Base-by-base conservation (phyloP, 306 rosid species). In the Fagus crenata region DNA sequence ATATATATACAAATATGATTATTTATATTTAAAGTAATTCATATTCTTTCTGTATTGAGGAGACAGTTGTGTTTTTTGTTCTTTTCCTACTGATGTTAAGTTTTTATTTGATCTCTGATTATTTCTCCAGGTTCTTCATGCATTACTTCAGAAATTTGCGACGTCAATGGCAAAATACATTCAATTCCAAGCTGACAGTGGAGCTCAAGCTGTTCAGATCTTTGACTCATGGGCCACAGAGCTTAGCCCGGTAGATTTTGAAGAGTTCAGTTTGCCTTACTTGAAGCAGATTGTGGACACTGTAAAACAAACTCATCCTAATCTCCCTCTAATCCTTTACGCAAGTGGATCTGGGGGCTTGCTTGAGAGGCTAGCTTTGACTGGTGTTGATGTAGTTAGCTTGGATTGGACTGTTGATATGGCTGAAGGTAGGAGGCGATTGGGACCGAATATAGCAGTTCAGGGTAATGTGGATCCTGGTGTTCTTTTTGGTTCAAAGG, bases 381-480 rank as follows among this genome's bases (percentile, higher is more conserved):
- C 97, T 0, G 97, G 99, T 33, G 97, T 90, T 2, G 96, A 95
- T 55, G 97, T 92, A 14, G 91, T 95, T 76, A 95, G 99, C 87
- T 85, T 95, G 93, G 99, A 95, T 69, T 95, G 99, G 99, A 95
- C 97, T 0, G 97, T 95, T 22, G 99, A 95, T 68, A 95, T 95
- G 96, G 97, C 96, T 0, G 99, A 95, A 51, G 99, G 99, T 36
- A 88, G 97, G 84, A 86, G 73, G 77, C 78, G 99, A 80, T 73
- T 95, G 41, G 99, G 97, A 76, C 77, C 92, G 46, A 75, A 92
- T 73, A 75, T 84, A 78, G 96, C 96, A n/a, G 95, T 95, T 15
- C 99, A 95, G 78, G 99, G 99, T 11, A 95, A 95, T 9, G 90
- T 95, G 74, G 99, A 95, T 78, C 99, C 99, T 13, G 97, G 99